A percentile compares a stretch with the other conserved stretches of the same genome.
Conservation (phyloP, 2,329 filamentous ascomycete genomes). For the Phialocephala sp. region DNA sequence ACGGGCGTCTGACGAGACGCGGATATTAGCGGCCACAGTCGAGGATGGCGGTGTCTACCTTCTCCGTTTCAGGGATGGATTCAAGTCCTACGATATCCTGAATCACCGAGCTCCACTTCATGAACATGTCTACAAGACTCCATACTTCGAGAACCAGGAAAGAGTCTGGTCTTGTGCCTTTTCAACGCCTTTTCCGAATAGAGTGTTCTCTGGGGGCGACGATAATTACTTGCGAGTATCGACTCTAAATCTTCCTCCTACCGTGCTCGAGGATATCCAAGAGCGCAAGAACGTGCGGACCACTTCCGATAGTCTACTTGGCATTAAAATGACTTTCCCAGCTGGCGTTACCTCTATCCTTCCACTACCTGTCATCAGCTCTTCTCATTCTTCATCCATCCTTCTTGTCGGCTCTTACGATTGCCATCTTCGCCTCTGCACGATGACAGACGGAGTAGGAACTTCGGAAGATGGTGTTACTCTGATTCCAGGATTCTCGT, state of each 20-base stretch:
- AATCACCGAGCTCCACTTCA: constrained; percentile 27
- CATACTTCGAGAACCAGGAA: constrained; percentile 18
- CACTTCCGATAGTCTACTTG: neutral
- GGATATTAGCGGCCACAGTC: constrained; percentile 45
- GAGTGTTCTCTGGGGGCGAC: constrained; percentile 73
- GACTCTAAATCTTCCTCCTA: neutral
- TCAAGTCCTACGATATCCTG: constrained; percentile 17
- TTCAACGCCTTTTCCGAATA: constrained; percentile 39
- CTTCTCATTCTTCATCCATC: constrained; percentile 53
- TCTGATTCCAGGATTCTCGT: no score
- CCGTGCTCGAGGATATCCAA: neutral
- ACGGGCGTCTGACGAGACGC: constrained; percentile 7
- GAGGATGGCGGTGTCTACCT: constrained; percentile 28
- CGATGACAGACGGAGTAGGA: constrained; percentile 45
- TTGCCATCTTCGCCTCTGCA: constrained; percentile 75
- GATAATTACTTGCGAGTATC: constrained; percentile 50
- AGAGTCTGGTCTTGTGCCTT: constrained; percentile 74
- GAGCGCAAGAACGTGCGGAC: no score
- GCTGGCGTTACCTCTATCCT: constrained; percentile 89
- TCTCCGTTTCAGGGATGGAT: constrained; percentile 27
- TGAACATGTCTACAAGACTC: constrained; percentile 48
- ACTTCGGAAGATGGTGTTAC: neutral
- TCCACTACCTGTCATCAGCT: constrained; percentile 57
- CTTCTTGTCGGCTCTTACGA: constrained; percentile 92
- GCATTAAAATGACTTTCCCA: neutral